These are phyloP conservation scores for Dactylorhiza incarnata DNA, from an alignment of 106 monocot species.

Conservation along the genomic window DNA sequence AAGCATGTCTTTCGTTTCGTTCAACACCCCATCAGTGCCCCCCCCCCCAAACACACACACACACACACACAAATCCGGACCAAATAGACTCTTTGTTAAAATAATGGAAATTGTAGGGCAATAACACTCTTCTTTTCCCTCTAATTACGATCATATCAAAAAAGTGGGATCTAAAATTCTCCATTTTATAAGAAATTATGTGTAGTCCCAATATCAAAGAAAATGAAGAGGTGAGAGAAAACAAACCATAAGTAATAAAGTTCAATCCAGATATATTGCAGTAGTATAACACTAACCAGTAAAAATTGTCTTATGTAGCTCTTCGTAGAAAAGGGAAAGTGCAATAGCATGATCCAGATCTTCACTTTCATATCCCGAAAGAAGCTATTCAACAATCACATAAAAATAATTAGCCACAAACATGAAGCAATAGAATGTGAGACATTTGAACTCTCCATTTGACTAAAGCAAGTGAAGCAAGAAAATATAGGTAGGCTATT, in stretches of 20 bases:
- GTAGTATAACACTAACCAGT: constrained; percentile 31
- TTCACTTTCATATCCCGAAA: constrained; percentile 47
- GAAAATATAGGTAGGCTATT: background rate
- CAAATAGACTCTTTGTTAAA: too few species aligned
- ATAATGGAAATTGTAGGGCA: too few species aligned
- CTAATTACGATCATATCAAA: too few species aligned
- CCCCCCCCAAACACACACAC: too few species aligned
- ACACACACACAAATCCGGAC: too few species aligned
- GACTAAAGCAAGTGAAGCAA: background rate
- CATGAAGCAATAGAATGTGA: background rate
- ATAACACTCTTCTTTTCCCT: too few species aligned
- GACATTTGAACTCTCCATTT: background rate
- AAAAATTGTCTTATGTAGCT: constrained; percentile 46
- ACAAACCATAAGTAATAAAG: background rate
- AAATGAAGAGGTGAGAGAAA: background rate
- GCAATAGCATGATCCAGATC: constrained; percentile 85
- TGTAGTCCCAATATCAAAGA: background rate
- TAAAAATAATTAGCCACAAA: constrained; percentile 4
- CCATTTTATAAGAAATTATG: background rate
- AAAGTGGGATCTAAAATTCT: background rate
- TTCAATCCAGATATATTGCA: background rate
- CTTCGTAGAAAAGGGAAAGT: constrained; percentile 75
- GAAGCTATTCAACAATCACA: constrained; percentile 8
- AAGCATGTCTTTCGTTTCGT: too few species aligned
- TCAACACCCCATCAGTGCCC: too few species aligned